Evolutionary conservation across 129 eudicot species (phyloP), one percentile per base, ranked within the genome.

Genomic region (Oenanthe sinensis): DNA sequence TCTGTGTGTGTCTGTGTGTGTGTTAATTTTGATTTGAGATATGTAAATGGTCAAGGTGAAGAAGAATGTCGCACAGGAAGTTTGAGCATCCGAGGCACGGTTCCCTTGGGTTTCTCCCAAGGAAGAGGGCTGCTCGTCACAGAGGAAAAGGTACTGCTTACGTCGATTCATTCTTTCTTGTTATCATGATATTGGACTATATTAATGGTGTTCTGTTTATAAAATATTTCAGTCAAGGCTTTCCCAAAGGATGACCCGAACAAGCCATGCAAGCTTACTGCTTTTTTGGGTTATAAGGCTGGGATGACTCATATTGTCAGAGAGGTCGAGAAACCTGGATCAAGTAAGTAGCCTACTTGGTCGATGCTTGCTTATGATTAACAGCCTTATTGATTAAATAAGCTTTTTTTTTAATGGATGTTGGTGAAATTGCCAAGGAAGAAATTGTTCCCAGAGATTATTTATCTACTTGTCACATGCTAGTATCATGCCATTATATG

Each of bases 221-320:
- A 49, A n/a, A 60, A 16, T 58, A n/a, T 1, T 77, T 45, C 80
- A 78, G 80, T 78, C 63, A 78, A 78, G 74, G 80, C 80, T 44
- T 78, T 78, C 75, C 80, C 80, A n/a, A 78, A 78, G 80, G 80
- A 78, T 63, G 80, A 78, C 24, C 80, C 80, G 6, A 78, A 10
- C 46, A 78, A 78, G 80, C 80, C 80, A 43, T 78, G 80, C 74
- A 78, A 78, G 62, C 80, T 78, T 44, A 78, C 80, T 16, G 80
- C 80, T 6, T 83, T 83, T 75, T 75, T 83, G 86, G 86, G 86
- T 49, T 83, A 83, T 80, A 83, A 83, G 78, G 86, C 83, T 79
- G 86, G 86, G 47, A 83, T 83, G 86, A 82, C 85, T 28, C 85
- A 82, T 39, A 82, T 82, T 78, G 85, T 82, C 36, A 74, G 86